Conservation (phyloP, 2,329 filamentous ascomycete species). For the Alternaria novae-zelandiae region DNA sequence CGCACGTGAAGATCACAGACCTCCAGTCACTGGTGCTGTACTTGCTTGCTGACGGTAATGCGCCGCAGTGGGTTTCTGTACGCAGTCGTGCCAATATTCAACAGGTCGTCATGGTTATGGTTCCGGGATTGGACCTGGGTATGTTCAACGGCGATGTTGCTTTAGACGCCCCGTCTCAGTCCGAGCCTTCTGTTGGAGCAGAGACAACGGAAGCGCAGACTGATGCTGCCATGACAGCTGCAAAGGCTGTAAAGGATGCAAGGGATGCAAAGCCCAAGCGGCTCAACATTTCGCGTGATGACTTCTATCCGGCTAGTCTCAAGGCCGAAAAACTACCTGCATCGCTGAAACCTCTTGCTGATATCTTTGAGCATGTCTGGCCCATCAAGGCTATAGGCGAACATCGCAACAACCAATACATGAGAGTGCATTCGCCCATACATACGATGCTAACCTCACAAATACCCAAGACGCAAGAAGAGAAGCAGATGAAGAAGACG, state of each 20-base stretch:
- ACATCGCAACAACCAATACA: slow-evolving; percentile 66
- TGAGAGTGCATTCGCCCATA: slow-evolving; percentile 83
- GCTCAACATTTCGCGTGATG: slow-evolving; percentile 52
- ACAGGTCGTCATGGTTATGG: slow-evolving; percentile 88
- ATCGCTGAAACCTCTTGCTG: slow-evolving; percentile 67
- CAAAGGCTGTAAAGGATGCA: slow-evolving; percentile 17
- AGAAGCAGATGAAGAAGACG: slow-evolving; percentile 62
- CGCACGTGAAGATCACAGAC: slow-evolving; percentile 63
- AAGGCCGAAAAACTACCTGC: slow-evolving; percentile 50
- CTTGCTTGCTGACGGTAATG: slow-evolving; percentile 63
- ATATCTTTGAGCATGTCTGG: slow-evolving; percentile 89
- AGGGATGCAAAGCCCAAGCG: slow-evolving; percentile 29
- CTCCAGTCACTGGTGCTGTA: slow-evolving; percentile 65
- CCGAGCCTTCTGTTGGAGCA: slow-evolving; percentile 2
- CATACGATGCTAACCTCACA: slow-evolving; percentile 82
- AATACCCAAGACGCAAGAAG: slow-evolving; percentile 71
- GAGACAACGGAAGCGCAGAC: slow-evolving; percentile 9
- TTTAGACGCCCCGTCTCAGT: slow-evolving; percentile 17
- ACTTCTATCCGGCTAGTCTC: slow-evolving; percentile 58
- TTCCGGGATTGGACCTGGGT: slow-evolving; percentile 86
- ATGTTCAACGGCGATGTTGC: slow-evolving; percentile 74
- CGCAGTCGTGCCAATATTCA: slow-evolving; percentile 62
- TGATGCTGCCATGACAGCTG: slow-evolving; percentile 10
- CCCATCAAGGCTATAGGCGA: slow-evolving; percentile 88
- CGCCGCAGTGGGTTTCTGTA: slow-evolving; percentile 69